phyloP scores from a whole-genome alignment of 2,329 filamentous ascomycete species.

The Cryoendolithus antarcticus region DNA sequence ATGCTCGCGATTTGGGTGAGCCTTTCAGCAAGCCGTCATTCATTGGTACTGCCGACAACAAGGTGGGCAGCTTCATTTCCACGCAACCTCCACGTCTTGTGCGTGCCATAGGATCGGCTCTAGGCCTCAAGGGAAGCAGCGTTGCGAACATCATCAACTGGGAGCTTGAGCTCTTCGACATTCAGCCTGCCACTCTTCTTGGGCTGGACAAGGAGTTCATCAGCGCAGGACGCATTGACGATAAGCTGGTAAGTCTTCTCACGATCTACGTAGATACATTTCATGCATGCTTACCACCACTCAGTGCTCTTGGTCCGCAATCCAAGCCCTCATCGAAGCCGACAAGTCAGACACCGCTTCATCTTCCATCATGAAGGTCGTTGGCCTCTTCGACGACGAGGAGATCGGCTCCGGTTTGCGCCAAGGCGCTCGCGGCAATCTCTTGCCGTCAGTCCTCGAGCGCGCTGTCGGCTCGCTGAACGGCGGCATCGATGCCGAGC shows the following conservation, averaged over 20 bases:
- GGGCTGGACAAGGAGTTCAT: constrained; percentile 89
- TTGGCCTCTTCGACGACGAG: constrained; percentile 93
- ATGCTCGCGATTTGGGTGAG: constrained; percentile 22
- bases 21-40: constrained; percentile 23
- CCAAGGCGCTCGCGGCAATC: constrained; percentile 82
- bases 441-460: constrained; percentile 69
- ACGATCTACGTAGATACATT: too few species aligned
- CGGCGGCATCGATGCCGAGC: constrained; percentile 31
- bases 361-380: constrained; percentile 67
- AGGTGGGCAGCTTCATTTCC: constrained; percentile 56
- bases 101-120: constrained; percentile 63
- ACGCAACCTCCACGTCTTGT: constrained; percentile 81
- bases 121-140: constrained; percentile 52
- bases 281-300: too few species aligned
- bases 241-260: constrained; percentile 52
- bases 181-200: constrained; percentile 69
- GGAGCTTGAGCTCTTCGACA: constrained; percentile 92
- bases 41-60: constrained; percentile 36
- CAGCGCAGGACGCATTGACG: constrained; percentile 87
- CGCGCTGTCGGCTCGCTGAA: constrained; percentile 62
- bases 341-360: constrained; percentile 41
- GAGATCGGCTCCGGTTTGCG: constrained; percentile 86
- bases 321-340: constrained; percentile 60
- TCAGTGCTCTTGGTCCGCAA: constrained; percentile 73
- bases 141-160: constrained; percentile 73